Evolutionary conservation across 1,284 basidiomycete genomes (phyloP), one percentile per base, ranked within the genome.

Genomic region (Sparassis latifolia): DNA sequence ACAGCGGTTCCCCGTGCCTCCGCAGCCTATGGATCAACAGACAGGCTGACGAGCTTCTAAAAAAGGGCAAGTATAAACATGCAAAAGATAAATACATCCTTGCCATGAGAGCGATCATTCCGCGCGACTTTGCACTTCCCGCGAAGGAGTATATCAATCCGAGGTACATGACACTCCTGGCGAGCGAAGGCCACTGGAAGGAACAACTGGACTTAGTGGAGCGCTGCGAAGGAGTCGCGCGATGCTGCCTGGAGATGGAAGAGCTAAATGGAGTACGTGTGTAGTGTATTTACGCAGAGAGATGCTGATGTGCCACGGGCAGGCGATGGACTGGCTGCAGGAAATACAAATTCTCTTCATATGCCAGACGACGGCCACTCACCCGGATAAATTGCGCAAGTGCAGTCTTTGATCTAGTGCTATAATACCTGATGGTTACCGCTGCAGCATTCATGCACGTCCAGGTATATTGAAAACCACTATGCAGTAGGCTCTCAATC

Each of bases 261-360:
- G 46, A 48, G 9, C 29, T 35, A 31, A 30, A 32, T 3, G 44
- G 52, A 45, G 57, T 58, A 29, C n/a, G 35, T 37, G 12, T 12
- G 35, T 37, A 37, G 12, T 37, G 12, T 7, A 5, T 30, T 29
- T 31, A 10, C 20, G 20, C 20, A 6, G 3, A 29, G 39, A 43
- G 29, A 5, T 7, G 3, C 4, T 45, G 2, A 28, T 33, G 28
- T 10, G 33, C 10, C 12, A 32, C 33, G 5, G 32, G 9, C 33
- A 58, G 57, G 57, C 51, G 7, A 45, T 58, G 48, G 48, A 56
- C 7, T 58, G 54, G 57, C 42, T 48, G 20, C 35, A 48, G 1
- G 52, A 58, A 29, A 51, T 58, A 2, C 52, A 55, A 39, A 44
- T 53, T 5, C 27, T 58, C 28, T 45, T 55, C 39, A 55, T 20